Base-by-base conservation (phyloP, 2,329 filamentous ascomycete genomes). In the Orbilia quercus region DNA sequence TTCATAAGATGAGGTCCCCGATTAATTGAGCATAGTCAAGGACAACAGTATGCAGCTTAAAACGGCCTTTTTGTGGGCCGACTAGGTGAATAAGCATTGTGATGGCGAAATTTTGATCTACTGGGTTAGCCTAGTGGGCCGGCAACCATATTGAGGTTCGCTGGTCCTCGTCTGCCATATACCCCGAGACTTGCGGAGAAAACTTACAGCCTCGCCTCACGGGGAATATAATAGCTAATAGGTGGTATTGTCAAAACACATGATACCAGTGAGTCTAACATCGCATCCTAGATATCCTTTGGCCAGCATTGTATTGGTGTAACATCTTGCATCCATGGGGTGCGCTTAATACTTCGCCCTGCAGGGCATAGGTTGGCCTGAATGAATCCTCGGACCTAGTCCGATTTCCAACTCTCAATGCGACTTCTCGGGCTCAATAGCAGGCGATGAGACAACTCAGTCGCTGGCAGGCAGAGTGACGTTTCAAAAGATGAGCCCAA, bases 171-270 rank as follows among this genome's bases (percentile, higher is more conserved):
- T 53, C 34, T 58, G 18, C 9, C 20, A 45, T 40, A 59, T 42
- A 44, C 38, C 48, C 63, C 63, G 63, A 59, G 31, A 59, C 53
- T 42, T 58, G 45, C 63, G 63, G 63, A 57, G 48, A 36, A 47
- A 44, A 53, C 45, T 44, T 16, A 16, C 20, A n/a, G n/a, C n/a
- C n/a, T n/a, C n/a, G n/a, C n/a, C n/a, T n/a, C n/a, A n/a, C n/a
- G n/a, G n/a, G n/a, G n/a, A n/a, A n/a, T n/a, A n/a, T n/a, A n/a
- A n/a, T n/a, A n/a, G n/a, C n/a, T n/a, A n/a, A n/a, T n/a, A n/a
- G n/a, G n/a, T n/a, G n/a, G n/a, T n/a, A n/a, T n/a, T n/a, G n/a
- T n/a, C n/a, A 59, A 51, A 20, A 50, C 53, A 59, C 31, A 45
- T 44, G 53, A 45, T 45, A 23, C 11, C 31, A 25, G 36, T 51